Base-by-base conservation (phyloP, 192 early-diverging fungal species). In the Spizellomyces punctatus region DNA sequence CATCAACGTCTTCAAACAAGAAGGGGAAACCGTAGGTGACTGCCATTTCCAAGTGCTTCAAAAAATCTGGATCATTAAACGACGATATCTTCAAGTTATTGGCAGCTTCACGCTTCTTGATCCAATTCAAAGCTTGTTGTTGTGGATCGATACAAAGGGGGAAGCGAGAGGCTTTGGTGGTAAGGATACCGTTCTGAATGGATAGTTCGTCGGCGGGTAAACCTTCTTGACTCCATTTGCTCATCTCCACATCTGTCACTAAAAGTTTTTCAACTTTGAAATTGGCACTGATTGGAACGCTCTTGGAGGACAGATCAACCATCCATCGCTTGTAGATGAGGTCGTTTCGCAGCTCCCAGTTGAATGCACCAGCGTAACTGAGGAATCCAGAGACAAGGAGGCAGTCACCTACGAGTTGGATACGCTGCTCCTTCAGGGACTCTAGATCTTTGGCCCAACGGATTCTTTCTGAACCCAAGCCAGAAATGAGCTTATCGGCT, bases 131-230 rank as follows among this genome's bases (percentile, higher is more conserved):
- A 0, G 87, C 87, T 76, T 88, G 87, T 59, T 80, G 79, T 69
- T 88, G 87, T 8, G 87, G 87, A 67, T 88, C 84, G 70, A 88
- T 88, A 74, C 84, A 86, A 10, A 88, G 81, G 12, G 87, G 87
- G 73, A 86, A 88, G 8, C 87, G 69, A 10, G 85, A 83, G 19
- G 83, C 87, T 68, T 85, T 86, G 0, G 84, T 86, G 3, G 85
- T 86, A 5, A 88, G 64, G 47, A 88, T 88, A 49, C 87, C 87
- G 67, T 88, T 88, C 65, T 88, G 85, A 45, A 86, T 84, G 1
- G 87, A 88, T 16, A 88, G 74, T 65, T 86, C 87, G 66, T 88
- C 87, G 7, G 85, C 83, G 5, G 87, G 87, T 42, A 88, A 79
- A 0, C 87, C 87, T 74, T 88, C 83, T 63, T 78, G 78, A 7